A percentile compares a stretch with the other conserved stretches of the same genome.
Conservation (phyloP, 441 rosid genomes). For the Melastoma candidum region DNA sequence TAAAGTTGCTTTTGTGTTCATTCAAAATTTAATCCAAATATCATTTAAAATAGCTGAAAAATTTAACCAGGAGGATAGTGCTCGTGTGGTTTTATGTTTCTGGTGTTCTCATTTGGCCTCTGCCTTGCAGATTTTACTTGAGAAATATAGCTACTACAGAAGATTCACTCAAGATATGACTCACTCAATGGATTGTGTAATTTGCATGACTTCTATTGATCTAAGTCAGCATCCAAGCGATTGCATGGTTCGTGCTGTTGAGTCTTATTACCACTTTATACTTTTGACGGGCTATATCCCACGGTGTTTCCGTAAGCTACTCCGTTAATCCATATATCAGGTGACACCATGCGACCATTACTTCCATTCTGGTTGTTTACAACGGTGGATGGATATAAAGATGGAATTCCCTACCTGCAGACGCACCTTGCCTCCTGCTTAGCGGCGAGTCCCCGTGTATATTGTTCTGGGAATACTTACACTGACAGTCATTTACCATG, state of each 20-base stretch:
- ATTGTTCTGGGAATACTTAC: too few species aligned
- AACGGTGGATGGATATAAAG: conserved; percentile 98
- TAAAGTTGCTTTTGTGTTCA: conserved; percentile 22
- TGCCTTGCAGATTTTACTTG: conserved; percentile 73
- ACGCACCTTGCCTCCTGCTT: conserved; percentile 82
- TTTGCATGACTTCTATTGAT: conserved; percentile 92
- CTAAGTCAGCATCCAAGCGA: conserved; percentile 50
- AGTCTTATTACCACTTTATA: conserved; percentile 2
- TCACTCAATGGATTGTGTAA: conserved; percentile 72
- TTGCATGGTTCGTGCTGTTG: conserved; percentile 55
- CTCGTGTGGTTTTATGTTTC: too few species aligned
- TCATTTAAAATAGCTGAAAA: too few species aligned
- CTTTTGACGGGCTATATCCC: background rate
- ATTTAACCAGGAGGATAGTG: too few species aligned
- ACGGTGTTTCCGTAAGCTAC: too few species aligned
- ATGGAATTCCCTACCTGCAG: conserved; percentile 99
- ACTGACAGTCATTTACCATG: too few species aligned
- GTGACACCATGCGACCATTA: conserved; percentile 96
- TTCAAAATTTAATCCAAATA: too few species aligned
- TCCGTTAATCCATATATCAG: conserved; percentile 22
- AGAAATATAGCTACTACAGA: conserved; percentile 86
- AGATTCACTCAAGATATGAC: conserved; percentile 42
- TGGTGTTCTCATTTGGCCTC: conserved; percentile 13
- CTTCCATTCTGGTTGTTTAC: conserved; percentile 91
- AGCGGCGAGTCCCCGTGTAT: conserved; percentile 14